These are phyloP conservation scores for Rubus parviflorus DNA, from an alignment of 306 rosid genomes.

Conservation along the genomic window DNA sequence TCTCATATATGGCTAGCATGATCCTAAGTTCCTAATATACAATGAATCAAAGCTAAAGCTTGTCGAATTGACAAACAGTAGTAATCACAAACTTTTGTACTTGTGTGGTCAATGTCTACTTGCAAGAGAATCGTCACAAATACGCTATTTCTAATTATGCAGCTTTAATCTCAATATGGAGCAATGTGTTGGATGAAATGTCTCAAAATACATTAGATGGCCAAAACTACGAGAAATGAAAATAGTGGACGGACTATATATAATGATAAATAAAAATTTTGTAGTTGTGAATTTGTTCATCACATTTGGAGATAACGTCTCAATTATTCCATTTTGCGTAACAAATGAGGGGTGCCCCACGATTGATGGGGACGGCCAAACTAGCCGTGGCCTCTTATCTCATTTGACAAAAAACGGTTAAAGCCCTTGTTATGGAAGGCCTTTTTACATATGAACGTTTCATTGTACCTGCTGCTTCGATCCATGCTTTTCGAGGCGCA, in stretches of 20 bases:
- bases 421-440: background rate
- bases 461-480: slow-evolving; percentile 5
- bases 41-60: slow-evolving; percentile 10
- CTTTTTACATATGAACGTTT: background rate
- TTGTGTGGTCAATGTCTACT: background rate
- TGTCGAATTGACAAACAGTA: slow-evolving; percentile 30
- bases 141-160: background rate
- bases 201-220: background rate
- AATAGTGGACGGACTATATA: background rate
- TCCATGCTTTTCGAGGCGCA: slow-evolving; percentile 36
- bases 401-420: background rate
- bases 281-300: too few species aligned
- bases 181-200: background rate
- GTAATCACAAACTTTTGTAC: slow-evolving; percentile 41
- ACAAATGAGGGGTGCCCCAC: background rate
- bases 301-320: background rate
- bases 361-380: background rate
- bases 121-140: background rate
- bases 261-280: too few species aligned
- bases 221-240: background rate
- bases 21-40: background rate
- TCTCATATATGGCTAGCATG: too few species aligned
- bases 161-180: background rate
- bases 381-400: background rate
- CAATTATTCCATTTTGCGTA: background rate